A percentile compares a stretch with the other conserved stretches of the same genome.
Evolutionary conservation across 2,329 filamentous ascomycete genomes (phyloP).

Genomic region (Nakataea oryzae): DNA sequence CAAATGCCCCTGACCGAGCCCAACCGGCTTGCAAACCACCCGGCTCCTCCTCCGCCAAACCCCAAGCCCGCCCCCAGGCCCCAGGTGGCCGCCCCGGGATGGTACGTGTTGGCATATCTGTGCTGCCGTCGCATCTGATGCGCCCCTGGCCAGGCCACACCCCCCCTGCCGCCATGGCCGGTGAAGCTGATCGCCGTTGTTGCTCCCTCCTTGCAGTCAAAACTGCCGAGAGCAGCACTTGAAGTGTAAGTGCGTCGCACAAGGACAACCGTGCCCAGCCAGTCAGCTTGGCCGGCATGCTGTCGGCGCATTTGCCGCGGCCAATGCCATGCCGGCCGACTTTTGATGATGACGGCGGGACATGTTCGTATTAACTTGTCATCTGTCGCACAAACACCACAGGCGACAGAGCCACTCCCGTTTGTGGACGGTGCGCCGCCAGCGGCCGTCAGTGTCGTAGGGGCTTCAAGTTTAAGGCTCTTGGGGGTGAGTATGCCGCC

Average conservation of each 20-base stretch:
- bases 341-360: neutral
- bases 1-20: neutral
- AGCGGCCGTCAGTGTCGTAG: slow-evolving; percentile 16
- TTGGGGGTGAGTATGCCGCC: slow-evolving; percentile 9
- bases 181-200: neutral
- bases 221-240: slow-evolving; percentile 36
- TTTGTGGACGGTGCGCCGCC: slow-evolving; percentile 20
- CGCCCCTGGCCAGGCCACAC: no score
- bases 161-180: no score
- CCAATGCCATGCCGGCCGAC: neutral
- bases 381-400: neutral
- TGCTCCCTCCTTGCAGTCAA: slow-evolving; percentile 18
- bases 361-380: neutral
- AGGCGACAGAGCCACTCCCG: slow-evolving; percentile 28
- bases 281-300: neutral
- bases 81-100: slow-evolving; percentile 1
- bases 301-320: neutral
- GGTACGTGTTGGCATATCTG: neutral
- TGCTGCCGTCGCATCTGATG: neutral
- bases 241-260: slow-evolving; percentile 28
- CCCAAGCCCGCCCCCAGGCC: neutral
- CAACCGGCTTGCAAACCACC: neutral
- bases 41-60: neutral
- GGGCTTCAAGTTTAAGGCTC: slow-evolving; percentile 21
- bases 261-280: neutral